Base-by-base conservation (phyloP, 1,139 yeast species). In the Scheffersomyces parashehatae region DNA sequence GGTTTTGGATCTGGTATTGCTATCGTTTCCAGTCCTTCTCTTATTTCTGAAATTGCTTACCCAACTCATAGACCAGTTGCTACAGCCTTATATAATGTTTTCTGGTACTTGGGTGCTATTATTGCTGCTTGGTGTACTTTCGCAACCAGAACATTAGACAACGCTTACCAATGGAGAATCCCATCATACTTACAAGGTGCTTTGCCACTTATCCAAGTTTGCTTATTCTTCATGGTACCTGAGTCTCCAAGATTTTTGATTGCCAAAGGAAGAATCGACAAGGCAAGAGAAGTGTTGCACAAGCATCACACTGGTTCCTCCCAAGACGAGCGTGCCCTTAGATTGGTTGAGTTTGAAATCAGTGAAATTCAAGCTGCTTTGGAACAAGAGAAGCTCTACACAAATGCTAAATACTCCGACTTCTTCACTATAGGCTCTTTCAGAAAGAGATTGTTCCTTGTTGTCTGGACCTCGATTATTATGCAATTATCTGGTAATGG, bases 121-220 rank as follows among this genome's bases (percentile, higher is more conserved):
- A 53, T 81, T 38, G 83, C 84, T 6, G 78, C 85, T 2, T 72
- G 81, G 77, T 68, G 75, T 31, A 70, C 81, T 3, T 76, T 67
- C 48, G 82, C 82, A 40, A 69, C 80, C 12, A 64, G 70, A 45
- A 55, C 58, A 12, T 50, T 70, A 11, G 40, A 50, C 28, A 53
- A 51, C 36, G 60, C 66, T 48, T 55, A 54, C 44, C 57, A 72
- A 11, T 76, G 81, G 81, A 65, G 70, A 51, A 65, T 75, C 42
- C 79, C 81, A 5, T 73, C 79, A 7, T 67, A 67, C 48, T 56
- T 76, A 47, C 82, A 78, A 56, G 73, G 69, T 40, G 60, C 55
- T 35, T 58, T 60, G 58, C 79, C 67, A 36, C 56, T 57, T 8
- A 26, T 56, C 30, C 61, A 57, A 38, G 47, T 58, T 34, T 65